Evolutionary conservation across 192 early-diverging fungal genomes (phyloP), one percentile per base, ranked within the genome.

Genomic region (Podila clonocystis): DNA sequence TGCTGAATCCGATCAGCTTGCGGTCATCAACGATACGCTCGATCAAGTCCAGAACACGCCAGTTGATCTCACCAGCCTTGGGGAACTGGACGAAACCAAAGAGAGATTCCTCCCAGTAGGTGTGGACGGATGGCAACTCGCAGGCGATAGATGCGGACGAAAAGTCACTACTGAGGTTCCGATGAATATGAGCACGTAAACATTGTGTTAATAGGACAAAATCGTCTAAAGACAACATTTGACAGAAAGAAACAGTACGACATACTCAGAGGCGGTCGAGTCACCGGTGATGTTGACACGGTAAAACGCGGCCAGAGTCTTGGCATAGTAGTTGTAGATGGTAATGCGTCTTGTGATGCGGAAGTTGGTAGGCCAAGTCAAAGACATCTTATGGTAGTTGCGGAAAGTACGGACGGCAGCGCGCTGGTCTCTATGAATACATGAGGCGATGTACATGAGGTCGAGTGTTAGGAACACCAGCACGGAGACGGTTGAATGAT

Each of bases 1-100:
- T 87, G 38, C 82, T 80, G 9, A 82, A 74, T 15, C 82, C 83
- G 5, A 92, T 80, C 67, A 91, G 38, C 58, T 85, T 83, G 67
- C 92, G 87, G 66, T 94, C 92, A 19, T 69, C 65, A 6, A 89
- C 87, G 12, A 93, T 85, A 50, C 85, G 83, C 65, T 95, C 92
- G 9, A 91, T 86, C 73, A 89, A 89, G 4, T 85, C 82, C 26
- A 93, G 48, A 0, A 93, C 87, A n/a, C 84, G 83, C 34, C 62
- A 68, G 70, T 93, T 90, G 9, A 83, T 73, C 52, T 92, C 86
- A 33, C 87, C 84, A 5, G 94, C 90, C 52, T 75, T 85, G 7
- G 94, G 93, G 62, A 94, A 93, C 7, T 75, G 30, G 4, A 85
- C 84, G 9, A 87, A 74, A 2, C 84, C 68, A 62, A 87, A 86